A percentile compares a stretch with the other conserved stretches of the same genome.
Evolutionary conservation across 2,329 filamentous ascomycete species (phyloP).

Genomic region (Chaetomium globosum): DNA sequence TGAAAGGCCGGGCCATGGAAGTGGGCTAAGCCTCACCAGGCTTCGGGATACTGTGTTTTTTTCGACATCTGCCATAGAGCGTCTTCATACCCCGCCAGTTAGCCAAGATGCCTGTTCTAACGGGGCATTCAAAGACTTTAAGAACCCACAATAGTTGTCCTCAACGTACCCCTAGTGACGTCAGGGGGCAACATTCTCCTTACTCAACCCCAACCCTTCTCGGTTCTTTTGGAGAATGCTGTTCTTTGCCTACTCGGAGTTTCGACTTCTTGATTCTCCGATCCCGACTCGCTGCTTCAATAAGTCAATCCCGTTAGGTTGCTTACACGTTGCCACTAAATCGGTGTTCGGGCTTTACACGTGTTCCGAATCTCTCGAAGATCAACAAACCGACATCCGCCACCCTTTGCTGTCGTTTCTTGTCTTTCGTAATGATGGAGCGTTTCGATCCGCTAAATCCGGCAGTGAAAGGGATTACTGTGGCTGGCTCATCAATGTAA

Average conservation of each 20-base stretch:
- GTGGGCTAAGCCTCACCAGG: too few relatives aligned
- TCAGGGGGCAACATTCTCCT: background rate
- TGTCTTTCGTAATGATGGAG: conserved; percentile 9
- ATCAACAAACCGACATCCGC: conserved; percentile 6
- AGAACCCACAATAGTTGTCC: background rate
- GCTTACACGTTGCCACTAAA: background rate
- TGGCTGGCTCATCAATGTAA: background rate
- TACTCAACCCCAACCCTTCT: conserved; percentile 3
- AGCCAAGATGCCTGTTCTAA: background rate
- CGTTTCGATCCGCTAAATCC: background rate
- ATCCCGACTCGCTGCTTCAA: background rate
- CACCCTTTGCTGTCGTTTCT: conserved; percentile 5
- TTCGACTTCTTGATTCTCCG: background rate
- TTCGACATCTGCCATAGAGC: background rate
- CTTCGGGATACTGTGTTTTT: background rate
- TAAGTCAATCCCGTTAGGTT: background rate
- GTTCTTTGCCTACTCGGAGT: background rate
- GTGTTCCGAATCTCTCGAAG: background rate
- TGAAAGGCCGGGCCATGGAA: background rate
- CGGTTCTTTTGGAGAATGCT: background rate
- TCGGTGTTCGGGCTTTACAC: conserved; percentile 9
- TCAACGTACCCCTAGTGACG: background rate
- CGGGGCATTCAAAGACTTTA: background rate
- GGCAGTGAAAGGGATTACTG: background rate
- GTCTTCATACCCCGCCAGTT: conserved; percentile 1